Evolutionary conservation across 2,329 filamentous ascomycete species (phyloP).

Genomic region (Cordyceps fumosorosea): DNA sequence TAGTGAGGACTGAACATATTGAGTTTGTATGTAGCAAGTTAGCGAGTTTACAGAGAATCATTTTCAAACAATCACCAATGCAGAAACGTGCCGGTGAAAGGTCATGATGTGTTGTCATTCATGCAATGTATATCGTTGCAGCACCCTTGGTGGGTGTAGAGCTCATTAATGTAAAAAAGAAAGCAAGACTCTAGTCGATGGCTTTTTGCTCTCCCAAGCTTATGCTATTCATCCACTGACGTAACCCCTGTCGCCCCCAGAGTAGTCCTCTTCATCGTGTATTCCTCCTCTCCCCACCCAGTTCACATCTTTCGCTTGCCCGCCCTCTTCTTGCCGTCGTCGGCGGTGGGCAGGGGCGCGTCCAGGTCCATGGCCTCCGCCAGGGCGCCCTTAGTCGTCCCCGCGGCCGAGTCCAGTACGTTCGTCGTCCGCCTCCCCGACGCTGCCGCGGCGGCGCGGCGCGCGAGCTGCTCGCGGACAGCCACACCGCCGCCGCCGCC

Average conservation of each 20-base stretch:
- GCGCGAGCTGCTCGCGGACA: slow-evolving; percentile 20
- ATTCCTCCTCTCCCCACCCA: background rate
- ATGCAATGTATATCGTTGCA: slow-evolving; percentile 9
- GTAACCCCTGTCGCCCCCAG: background rate
- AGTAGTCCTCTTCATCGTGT: background rate
- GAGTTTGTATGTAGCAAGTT: background rate
- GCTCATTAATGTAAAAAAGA: background rate
- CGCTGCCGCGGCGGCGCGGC: background rate
- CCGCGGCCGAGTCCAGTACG: slow-evolving; percentile 13
- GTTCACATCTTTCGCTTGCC: slow-evolving; percentile 48
- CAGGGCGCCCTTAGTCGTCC: slow-evolving; percentile 29
- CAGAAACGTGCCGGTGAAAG: too few relatives aligned
- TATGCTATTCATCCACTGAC: background rate
- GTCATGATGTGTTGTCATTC: background rate
- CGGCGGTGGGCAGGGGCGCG: slow-evolving; percentile 36
- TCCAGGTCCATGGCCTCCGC: slow-evolving; percentile 52
- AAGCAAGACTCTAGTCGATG: background rate
- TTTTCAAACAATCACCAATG: background rate
- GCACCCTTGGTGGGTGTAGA: background rate
- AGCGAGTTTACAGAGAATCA: background rate
- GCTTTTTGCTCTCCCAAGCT: background rate
- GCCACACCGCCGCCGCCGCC: slow-evolving; percentile 55
- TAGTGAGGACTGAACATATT: background rate
- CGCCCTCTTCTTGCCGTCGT: slow-evolving; percentile 43
- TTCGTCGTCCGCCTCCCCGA: background rate